These are phyloP conservation scores for Nemania serpens DNA, from an alignment of 2,329 filamentous ascomycete genomes.

Conservation along the genomic window DNA sequence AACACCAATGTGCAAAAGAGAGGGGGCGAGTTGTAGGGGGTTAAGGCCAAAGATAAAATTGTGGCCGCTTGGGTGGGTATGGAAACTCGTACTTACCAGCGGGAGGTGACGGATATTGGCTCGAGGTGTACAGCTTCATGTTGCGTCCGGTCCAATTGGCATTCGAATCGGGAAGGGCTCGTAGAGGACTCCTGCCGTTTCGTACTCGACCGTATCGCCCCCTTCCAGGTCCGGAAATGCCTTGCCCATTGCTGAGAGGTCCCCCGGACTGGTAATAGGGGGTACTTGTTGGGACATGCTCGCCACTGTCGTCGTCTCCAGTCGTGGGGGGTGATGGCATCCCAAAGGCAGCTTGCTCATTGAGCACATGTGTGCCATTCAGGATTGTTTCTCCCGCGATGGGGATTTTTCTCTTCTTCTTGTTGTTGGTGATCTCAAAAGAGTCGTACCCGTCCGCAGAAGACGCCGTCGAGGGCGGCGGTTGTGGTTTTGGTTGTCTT, in stretches of 20 bases:
- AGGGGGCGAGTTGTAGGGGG: too few relatives aligned
- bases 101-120: slow-evolving; percentile 45
- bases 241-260: slow-evolving; percentile 63
- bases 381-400: slow-evolving; percentile 73
- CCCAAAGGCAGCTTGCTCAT: slow-evolving; percentile 43
- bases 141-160: slow-evolving; percentile 59
- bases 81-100: slow-evolving; percentile 47
- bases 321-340: slow-evolving; percentile 43
- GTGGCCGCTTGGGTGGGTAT: not conserved
- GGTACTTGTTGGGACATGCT: slow-evolving; percentile 41
- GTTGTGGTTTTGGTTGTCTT: slow-evolving; percentile 55
- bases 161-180: slow-evolving; percentile 63
- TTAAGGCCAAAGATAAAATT: not conserved
- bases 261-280: slow-evolving; percentile 52
- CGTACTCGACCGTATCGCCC: slow-evolving; percentile 76
- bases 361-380: slow-evolving; percentile 48
- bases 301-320: slow-evolving; percentile 42
- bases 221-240: slow-evolving; percentile 83
- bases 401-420: slow-evolving; percentile 98
- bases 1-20: not conserved
- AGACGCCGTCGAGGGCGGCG: slow-evolving; percentile 70
- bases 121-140: slow-evolving; percentile 51
- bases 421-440: slow-evolving; percentile 98
- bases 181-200: slow-evolving; percentile 65
- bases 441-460: slow-evolving; percentile 91